Evolutionary conservation across 2,329 filamentous ascomycete genomes (phyloP).

Genomic region (Trichoderma brevicompactum): DNA sequence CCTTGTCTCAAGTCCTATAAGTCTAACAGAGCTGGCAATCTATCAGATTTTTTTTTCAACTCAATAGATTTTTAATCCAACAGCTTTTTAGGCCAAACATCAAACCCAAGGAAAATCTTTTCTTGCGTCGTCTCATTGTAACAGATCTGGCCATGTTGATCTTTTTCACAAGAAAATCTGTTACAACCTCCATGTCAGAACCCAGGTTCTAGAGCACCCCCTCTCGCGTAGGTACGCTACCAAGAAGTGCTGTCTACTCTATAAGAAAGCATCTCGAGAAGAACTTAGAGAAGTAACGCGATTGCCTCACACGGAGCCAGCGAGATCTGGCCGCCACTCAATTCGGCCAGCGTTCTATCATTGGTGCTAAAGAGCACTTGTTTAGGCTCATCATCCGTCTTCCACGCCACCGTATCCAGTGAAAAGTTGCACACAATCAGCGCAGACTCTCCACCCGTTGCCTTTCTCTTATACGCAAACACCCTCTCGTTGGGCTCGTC

Average conservation of each 20-base stretch:
- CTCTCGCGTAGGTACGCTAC: no score
- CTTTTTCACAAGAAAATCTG: no score
- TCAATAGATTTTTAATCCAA: no score
- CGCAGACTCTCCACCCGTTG: slow-evolving; percentile 40
- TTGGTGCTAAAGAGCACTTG: slow-evolving; percentile 44
- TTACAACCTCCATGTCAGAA: no score
- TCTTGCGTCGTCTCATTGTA: no score
- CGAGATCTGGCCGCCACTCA: slow-evolving; percentile 37
- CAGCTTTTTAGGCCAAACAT: no score
- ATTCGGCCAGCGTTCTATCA: slow-evolving; percentile 38
- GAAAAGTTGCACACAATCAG: slow-evolving; percentile 49
- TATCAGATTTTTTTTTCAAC: no score
- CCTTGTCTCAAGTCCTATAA: no score
- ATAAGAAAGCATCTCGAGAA: neutral
- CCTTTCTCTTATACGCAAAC: slow-evolving; percentile 46
- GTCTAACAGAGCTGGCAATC: no score
- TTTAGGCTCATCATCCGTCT: slow-evolving; percentile 35
- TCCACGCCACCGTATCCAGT: slow-evolving; percentile 41
- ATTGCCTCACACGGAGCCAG: slow-evolving; percentile 47
- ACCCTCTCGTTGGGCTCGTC: slow-evolving; percentile 44
- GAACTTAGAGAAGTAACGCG: slow-evolving; percentile 38
- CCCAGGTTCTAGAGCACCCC: no score
- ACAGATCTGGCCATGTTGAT: no score
- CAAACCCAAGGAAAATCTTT: no score
- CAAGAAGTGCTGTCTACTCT: neutral